Evolutionary conservation across 305 asterid species (phyloP), one percentile per base, ranked within the genome.

Genomic region (Fraxinus latifolia): DNA sequence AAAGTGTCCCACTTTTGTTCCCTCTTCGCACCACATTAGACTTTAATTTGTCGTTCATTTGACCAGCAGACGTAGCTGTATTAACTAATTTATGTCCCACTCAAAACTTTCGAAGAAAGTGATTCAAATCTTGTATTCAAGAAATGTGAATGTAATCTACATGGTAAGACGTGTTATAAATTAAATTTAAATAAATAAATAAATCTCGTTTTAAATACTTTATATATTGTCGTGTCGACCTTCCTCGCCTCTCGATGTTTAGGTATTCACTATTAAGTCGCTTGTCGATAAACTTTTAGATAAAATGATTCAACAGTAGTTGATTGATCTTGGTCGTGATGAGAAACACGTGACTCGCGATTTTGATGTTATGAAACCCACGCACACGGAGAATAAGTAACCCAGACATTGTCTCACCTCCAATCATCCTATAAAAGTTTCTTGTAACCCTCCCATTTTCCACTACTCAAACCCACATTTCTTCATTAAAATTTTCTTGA

Each of bases 301-400:
- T 3, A 21, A 72, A 53, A 5, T 53, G 6, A 58, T 19, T 58
- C 29, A 58, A 15, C 12, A 0, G 1, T 15, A 4, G 1, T 53
- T 53, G 21, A 23, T 58, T 58, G 27, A 4, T 17, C 12, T n/a
- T n/a, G 23, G 23, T 58, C 68, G 86, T 62, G 85, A 2, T 0
- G 15, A 0, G 23, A 77, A 58, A 50, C 67, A 88, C 86, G 85
- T 86, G 85, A 8, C 68, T 75, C 58, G 27, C 70, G 36, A 42
- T 77, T 78, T 68, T 11, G 70, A 25, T 86, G 92, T 83, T 86
- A 47, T 79, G 85, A 82, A 83, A 82, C 86, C 86, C 91, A 88
- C 74, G 93, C 92, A 86, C 93, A 87, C 37, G 62, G 84, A 81
- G 88, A 89, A 87, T 86, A 86, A 79, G 67, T 84, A 73, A 31